Conservation (phyloP, 2,329 filamentous ascomycete genomes). For the Trichoderma atrobrunneum region DNA sequence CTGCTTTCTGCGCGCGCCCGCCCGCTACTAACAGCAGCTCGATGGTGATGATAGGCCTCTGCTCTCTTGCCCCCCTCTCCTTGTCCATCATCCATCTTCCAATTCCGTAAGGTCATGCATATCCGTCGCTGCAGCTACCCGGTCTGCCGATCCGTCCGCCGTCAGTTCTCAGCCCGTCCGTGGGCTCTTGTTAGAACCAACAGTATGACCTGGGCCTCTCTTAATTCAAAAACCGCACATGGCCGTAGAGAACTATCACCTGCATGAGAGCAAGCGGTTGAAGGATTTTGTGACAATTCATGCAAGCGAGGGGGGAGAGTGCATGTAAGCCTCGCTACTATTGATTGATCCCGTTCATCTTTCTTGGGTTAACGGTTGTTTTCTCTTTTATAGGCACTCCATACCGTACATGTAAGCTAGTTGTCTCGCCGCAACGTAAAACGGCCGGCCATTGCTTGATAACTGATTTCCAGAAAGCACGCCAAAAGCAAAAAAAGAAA, state of each 20-base stretch:
- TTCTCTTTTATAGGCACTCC: background rate
- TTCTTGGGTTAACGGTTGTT: background rate
- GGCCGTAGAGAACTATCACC: background rate
- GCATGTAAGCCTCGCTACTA: constrained; percentile 1
- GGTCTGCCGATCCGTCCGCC: constrained; percentile 14
- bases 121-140: constrained; percentile 13
- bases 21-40: background rate
- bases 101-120: constrained; percentile 12
- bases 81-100: background rate
- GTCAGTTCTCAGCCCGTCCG: constrained; percentile 3
- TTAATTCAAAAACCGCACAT: background rate
- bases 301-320: background rate
- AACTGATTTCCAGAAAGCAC: background rate
- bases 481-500: background rate
- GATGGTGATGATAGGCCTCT: background rate
- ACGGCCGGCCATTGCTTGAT: background rate
- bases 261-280: background rate
- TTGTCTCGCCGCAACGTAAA: background rate
- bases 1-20: background rate
- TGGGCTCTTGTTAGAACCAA: background rate
- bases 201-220: background rate
- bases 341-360: background rate
- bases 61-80: background rate
- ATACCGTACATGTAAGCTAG: background rate
- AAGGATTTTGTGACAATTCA: background rate